Conservation (phyloP, 345 rosid species). For the Populus nigra region DNA sequence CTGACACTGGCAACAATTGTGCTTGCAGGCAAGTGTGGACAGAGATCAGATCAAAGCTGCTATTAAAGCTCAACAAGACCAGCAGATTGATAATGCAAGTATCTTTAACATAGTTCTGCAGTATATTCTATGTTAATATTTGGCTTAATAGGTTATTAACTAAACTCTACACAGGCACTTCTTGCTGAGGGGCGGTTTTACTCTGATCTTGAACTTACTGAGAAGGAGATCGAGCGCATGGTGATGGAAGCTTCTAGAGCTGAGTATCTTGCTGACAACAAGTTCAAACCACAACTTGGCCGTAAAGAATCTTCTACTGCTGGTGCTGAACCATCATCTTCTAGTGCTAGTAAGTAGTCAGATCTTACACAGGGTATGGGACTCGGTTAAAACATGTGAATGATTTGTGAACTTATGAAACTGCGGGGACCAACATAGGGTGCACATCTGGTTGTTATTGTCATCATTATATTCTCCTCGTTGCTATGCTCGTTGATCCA, state of each 20-base stretch:
- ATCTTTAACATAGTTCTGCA: not conserved
- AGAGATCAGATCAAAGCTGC: constrained; percentile 97
- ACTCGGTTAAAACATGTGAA: not conserved
- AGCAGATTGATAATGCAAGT: constrained; percentile 86
- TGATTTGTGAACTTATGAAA: not conserved
- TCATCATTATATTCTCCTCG: not conserved
- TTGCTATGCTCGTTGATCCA: not conserved
- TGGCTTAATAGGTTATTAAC: constrained; percentile 6
- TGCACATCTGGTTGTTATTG: not conserved
- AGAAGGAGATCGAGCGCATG: constrained; percentile 87
- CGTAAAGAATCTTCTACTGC: constrained; percentile 74
- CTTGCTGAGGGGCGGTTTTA: constrained; percentile 83
- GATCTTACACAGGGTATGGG: not conserved
- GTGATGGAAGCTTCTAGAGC: constrained; percentile 99
- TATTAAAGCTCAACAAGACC: constrained; percentile 96
- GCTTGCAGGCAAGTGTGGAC: constrained; percentile 78
- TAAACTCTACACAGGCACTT: constrained; percentile 60
- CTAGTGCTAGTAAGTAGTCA: constrained; percentile 78
- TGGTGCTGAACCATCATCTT: constrained; percentile 89
- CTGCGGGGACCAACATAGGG: not conserved
- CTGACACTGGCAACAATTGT: not conserved
- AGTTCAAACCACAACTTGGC: constrained; percentile 58
- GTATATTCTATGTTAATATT: not conserved
- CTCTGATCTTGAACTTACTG: constrained; percentile 95
- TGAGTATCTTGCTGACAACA: constrained; percentile 74